Evolutionary conservation across 192 early-diverging fungal genomes (phyloP).

Genomic region (Linnemannia hyalina): DNA sequence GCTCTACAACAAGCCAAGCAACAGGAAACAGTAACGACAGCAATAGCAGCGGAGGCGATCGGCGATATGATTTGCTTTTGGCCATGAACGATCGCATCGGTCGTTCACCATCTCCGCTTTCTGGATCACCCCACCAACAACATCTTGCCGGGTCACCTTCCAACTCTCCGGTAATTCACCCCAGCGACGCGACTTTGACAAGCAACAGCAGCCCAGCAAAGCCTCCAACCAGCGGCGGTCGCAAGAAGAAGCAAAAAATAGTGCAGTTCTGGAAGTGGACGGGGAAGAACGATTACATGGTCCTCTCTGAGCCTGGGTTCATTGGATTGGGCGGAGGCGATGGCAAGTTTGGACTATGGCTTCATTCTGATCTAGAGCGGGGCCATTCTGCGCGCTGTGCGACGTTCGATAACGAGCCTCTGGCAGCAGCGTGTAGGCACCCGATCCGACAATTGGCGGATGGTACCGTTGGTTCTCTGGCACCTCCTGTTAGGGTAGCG

Average conservation of each 20-base stretch:
- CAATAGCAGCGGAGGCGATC: slow-evolving; percentile 12
- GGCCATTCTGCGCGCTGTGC: slow-evolving; percentile 77
- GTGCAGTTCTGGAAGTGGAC: slow-evolving; percentile 75
- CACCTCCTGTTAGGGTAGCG: not conserved
- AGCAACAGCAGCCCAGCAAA: not conserved
- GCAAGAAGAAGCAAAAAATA: slow-evolving; percentile 43
- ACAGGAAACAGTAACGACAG: slow-evolving; percentile 7
- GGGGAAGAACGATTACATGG: slow-evolving; percentile 85
- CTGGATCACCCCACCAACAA: not conserved
- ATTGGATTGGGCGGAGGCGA: slow-evolving; percentile 85
- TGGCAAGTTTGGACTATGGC: slow-evolving; percentile 82
- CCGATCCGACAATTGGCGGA: slow-evolving; percentile 9
- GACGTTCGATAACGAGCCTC: slow-evolving; percentile 82
- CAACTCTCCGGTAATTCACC: slow-evolving; percentile 13
- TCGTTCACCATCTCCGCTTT: slow-evolving; percentile 24
- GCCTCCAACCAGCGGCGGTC: slow-evolving; percentile 3
- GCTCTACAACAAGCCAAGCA: not conserved
- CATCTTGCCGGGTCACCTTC: not conserved
- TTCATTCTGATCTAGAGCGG: slow-evolving; percentile 76
- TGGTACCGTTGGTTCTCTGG: not conserved
- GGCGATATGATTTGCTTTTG: slow-evolving; percentile 25
- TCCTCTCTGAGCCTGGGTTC: slow-evolving; percentile 79
- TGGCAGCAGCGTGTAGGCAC: slow-evolving; percentile 55
- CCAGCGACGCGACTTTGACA: slow-evolving; percentile 1
- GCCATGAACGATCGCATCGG: slow-evolving; percentile 37